Evolutionary conservation across 148 eudicot species (phyloP), one percentile per base, ranked within the genome.

Genomic region (Rhododendron griersonianum): DNA sequence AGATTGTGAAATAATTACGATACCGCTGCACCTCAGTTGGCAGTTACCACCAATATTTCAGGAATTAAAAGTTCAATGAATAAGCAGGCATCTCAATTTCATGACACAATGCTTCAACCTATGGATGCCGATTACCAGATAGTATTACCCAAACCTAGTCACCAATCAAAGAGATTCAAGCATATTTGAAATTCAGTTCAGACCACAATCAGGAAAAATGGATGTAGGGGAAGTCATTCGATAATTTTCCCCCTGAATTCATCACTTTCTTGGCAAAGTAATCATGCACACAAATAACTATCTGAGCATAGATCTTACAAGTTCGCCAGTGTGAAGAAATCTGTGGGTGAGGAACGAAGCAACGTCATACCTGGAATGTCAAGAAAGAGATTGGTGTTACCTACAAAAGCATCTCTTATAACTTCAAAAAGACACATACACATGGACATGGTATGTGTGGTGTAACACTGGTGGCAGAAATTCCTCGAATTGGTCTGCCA

Each of bases 281-380:
- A 63, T 63, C 71, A n/a, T 8, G 30, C 10, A 9, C 11, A 0
- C n/a, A 63, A 67, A 25, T 67, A 67, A 11, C 74, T 25, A 25
- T 25, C 6, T 2, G 33, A 67, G 28, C 39, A 16, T 11, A 78
- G 82, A 85, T 78, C 98, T 92, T 93, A 97, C 99, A 81, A 93
- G 95, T 87, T 95, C 99, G 8, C 98, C 95, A 3, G 45, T 4
- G 94, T 41, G 59, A 55, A 91, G 87, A 83, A 93, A 79, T 87
- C 94, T 91, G 92, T 89, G 88, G 90, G 78, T 93, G 80, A 97
- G 93, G 89, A 97, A 94, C 45, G 91, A 41, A 87, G 89, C 95
- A 81, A 97, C 99, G 75, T 97, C 99, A 84, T 90, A 97, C 99
- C 99, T 97, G 89, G 77, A 84, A 91, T 53, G 81, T 7, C 85